phyloP scores from a whole-genome alignment of 1,139 yeast genomes.

The Yamadazyma aaseri region DNA sequence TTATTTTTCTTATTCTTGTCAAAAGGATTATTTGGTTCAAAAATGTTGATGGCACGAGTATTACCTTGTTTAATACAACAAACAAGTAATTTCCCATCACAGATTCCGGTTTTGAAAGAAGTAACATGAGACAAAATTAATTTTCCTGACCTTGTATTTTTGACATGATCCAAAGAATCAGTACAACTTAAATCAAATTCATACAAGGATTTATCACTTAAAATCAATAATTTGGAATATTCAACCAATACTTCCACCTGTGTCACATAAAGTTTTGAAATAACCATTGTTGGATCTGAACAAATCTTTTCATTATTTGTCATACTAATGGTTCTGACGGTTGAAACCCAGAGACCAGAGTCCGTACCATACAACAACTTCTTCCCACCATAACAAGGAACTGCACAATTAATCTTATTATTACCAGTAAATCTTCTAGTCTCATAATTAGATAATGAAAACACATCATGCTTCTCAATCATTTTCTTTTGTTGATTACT shows the following conservation, averaged over 20 bases:
- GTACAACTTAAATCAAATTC: constrained; percentile 73
- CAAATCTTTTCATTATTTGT: constrained; percentile 51
- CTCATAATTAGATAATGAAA: constrained; percentile 71
- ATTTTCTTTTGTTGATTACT: constrained; percentile 75
- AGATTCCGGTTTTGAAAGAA: constrained; percentile 89
- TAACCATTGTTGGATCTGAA: constrained; percentile 74
- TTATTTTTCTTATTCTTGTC: constrained; percentile 65
- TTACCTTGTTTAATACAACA: constrained; percentile 84
- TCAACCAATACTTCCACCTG: constrained; percentile 93
- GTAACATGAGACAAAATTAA: constrained; percentile 81
- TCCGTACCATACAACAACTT: constrained; percentile 90
- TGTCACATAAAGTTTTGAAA: constrained; percentile 73
- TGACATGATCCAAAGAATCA: constrained; percentile 68
- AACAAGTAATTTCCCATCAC: constrained; percentile 83
- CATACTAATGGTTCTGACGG: constrained; percentile 48
- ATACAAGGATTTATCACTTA: constrained; percentile 78
- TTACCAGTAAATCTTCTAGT: constrained; percentile 72
- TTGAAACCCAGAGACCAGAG: constrained; percentile 82
- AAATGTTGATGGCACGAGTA: constrained; percentile 75
- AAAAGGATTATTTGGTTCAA: constrained; percentile 68
- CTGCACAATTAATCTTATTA: constrained; percentile 82
- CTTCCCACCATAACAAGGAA: constrained; percentile 93
- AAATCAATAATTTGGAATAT: constrained; percentile 76
- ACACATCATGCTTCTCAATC: constrained; percentile 73
- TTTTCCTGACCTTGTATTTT: constrained; percentile 72